These are phyloP conservation scores for Tothia fuscella DNA, from an alignment of 2,329 filamentous ascomycete species.

Conservation along the genomic window DNA sequence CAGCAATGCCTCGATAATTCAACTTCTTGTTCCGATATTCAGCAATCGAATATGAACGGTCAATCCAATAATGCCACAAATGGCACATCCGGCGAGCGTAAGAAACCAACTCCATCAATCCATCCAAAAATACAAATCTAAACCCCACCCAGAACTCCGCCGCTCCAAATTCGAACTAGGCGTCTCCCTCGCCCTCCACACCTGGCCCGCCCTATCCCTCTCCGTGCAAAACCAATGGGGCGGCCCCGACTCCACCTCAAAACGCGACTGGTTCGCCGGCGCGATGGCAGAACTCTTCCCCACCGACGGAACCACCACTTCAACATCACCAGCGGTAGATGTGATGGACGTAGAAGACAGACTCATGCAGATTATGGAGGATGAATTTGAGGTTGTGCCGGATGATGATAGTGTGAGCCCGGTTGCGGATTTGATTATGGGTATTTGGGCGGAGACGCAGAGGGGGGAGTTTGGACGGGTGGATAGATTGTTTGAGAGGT, in stretches of 20 bases:
- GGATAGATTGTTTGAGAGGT: conserved; percentile 49
- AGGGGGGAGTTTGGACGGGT: conserved; percentile 56
- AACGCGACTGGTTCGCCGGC: conserved; percentile 93
- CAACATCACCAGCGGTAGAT: conserved; percentile 35
- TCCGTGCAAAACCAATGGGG: conserved; percentile 84
- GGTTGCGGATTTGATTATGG: conserved; percentile 62
- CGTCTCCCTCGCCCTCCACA: conserved; percentile 71
- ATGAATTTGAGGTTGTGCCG: conserved; percentile 88
- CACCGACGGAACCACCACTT: conserved; percentile 21
- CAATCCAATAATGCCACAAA: no score
- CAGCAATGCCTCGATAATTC: no score
- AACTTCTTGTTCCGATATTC: no score
- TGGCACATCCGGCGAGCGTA: no score
- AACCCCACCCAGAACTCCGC: conserved; percentile 7
- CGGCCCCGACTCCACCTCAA: conserved; percentile 68
- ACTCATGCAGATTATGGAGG: conserved; percentile 79
- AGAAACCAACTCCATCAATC: no score
- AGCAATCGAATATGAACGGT: no score
- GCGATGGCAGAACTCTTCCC: conserved; percentile 70
- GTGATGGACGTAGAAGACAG: conserved; percentile 71
- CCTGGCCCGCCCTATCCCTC: conserved; percentile 79
- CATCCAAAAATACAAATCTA: no score
- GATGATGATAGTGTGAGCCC: conserved; percentile 77
- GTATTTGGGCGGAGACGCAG: conserved; percentile 50
- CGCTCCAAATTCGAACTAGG: conserved; percentile 55